Conservation (phyloP, 345 rosid species). For the Gynandropsis gynandra region DNA sequence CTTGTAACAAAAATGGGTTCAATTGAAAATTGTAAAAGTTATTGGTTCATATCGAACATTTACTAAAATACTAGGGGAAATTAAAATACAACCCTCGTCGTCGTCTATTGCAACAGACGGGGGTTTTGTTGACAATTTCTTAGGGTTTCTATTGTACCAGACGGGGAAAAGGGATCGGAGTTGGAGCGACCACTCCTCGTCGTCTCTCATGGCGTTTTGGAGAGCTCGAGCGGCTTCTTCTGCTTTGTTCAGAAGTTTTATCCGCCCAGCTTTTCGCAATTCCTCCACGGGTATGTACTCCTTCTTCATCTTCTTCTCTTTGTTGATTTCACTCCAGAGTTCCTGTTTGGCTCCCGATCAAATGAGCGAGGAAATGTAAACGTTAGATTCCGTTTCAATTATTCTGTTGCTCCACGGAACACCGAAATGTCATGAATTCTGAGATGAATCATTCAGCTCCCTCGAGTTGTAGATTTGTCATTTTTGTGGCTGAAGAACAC, state of each 20-base stretch:
- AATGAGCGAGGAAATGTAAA: neutral
- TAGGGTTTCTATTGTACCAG: too few species aligned
- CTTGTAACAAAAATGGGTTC: too few species aligned
- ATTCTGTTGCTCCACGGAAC: neutral
- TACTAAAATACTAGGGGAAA: too few species aligned
- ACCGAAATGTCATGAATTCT: neutral
- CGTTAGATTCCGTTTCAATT: neutral
- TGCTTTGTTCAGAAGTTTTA: conserved; percentile 15
- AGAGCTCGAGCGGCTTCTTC: conserved; percentile 27
- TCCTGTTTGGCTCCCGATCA: neutral
- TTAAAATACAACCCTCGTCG: too few species aligned
- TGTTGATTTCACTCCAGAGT: neutral
- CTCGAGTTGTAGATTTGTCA: too few species aligned
- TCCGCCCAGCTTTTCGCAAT: conserved; percentile 30
- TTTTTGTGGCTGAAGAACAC: too few species aligned
- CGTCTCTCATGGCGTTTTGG: conserved; percentile 27
- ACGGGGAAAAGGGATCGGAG: too few species aligned
- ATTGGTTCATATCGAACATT: too few species aligned
- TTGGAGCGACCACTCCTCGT: conserved; percentile 13
- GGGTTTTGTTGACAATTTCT: too few species aligned
- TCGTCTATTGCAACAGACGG: too few species aligned
- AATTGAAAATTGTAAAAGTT: too few species aligned
- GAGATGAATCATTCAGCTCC: too few species aligned
- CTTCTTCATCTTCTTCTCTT: neutral
- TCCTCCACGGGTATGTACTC: conserved; percentile 23